phyloP scores from a whole-genome alignment of 441 rosid genomes.

The Pelargonium cotyledonis region DNA sequence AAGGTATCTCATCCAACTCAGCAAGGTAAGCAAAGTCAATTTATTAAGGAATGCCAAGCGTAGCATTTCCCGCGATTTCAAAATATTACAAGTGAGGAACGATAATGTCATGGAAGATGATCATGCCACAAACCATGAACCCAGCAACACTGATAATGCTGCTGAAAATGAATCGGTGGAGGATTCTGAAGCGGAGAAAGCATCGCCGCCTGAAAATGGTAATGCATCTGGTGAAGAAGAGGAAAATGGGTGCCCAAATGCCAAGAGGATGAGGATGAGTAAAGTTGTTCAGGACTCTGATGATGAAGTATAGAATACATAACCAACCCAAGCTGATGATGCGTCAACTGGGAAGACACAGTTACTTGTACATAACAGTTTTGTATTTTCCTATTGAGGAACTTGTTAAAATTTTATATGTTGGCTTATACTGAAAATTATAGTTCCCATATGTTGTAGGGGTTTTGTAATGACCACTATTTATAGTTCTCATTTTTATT shows the following conservation, averaged over 20 bases:
- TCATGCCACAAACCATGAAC: constrained; percentile 25
- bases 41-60: constrained; percentile 74
- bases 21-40: constrained; percentile 64
- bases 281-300: constrained; percentile 49
- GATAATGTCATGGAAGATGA: constrained; percentile 24
- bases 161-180: constrained; percentile 29
- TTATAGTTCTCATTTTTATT: too few relatives aligned
- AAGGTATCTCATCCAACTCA: constrained; percentile 61
- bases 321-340: background rate
- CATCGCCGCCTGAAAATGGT: constrained; percentile 23
- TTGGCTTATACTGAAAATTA: too few relatives aligned
- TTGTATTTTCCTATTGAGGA: too few relatives aligned
- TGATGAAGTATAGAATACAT: constrained; percentile 31
- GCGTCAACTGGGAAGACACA: too few relatives aligned
- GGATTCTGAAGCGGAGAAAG: constrained; percentile 33
- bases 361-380: too few relatives aligned
- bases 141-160: constrained; percentile 16
- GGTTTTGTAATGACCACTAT: too few relatives aligned
- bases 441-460: too few relatives aligned
- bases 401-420: too few relatives aligned
- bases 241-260: constrained; percentile 24
- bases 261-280: constrained; percentile 38
- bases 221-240: constrained; percentile 28
- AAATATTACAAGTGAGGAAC: constrained; percentile 38
- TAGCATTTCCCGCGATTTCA: constrained; percentile 76